Evolutionary conservation across 208 protist species (phyloP), one percentile per base, ranked within the genome.

Genomic region (Histomonas meleagridis): DNA sequence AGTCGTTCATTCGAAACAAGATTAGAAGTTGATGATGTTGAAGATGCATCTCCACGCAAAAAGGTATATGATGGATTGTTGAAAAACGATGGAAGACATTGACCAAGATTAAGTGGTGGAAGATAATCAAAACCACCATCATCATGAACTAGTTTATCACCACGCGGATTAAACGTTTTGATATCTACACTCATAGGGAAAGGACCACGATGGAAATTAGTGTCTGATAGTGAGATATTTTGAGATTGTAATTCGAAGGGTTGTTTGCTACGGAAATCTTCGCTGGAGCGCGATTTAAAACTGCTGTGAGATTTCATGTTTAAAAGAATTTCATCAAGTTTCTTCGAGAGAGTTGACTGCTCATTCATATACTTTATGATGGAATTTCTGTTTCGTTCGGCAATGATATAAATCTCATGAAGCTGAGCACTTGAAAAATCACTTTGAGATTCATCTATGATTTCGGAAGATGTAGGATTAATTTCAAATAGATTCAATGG

Each of bases 61-160:
- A 79, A 79, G 16, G 70, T 79, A 35, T 49, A 79, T 21, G 40
- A 51, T 32, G 70, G 70, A 51, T 79, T 79, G 40, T 79, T 79
- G 70, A 79, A 79, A 40, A 79, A 79, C 16, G n/a, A 46, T 1
- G 70, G 70, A 49, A 79, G 40, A 51, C 70, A 79, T 79, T 23
- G n/a, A 4, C 40, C 70, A 32, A 79, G 49, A 51, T 79, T 79
- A 2, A 79, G 40, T 48, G 70, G 70, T 51, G 70, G 70, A 48
- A 79, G 70, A 51, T 79, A 18, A 7, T 79, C 70, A 46, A 79
- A 49, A 51, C 70, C 70, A 51, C 16, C 70, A 28, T 49, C 70
- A 79, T 79, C 70, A 46, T 40, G n/a, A 23, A 79, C 70, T n/a
- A 49, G 18, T 79, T 79, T 79, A 18, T 79, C 70, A 43, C 49